These are phyloP conservation scores for Trichophaea hybrida DNA, from an alignment of 2,329 filamentous ascomycete species.

Conservation along the genomic window DNA sequence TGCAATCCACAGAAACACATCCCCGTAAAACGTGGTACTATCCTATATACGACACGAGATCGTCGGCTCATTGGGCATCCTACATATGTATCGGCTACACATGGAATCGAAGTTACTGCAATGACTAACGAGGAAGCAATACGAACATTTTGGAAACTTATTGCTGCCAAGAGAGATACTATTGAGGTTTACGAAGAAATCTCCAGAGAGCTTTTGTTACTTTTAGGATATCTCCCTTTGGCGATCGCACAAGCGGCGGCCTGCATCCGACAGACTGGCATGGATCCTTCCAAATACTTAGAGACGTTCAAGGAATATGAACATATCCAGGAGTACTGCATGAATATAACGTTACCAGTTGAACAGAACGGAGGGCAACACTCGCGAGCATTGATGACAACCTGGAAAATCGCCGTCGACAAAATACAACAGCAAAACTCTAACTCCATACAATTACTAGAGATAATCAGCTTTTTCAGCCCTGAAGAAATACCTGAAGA, in stretches of 20 bases:
- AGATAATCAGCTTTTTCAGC: slow-evolving; percentile 8
- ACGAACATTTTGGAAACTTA: not conserved
- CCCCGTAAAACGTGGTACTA: slow-evolving; percentile 5
- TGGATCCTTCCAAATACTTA: not conserved
- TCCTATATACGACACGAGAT: slow-evolving; percentile 11
- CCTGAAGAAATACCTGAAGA: slow-evolving; percentile 6
- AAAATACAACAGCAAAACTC: not conserved
- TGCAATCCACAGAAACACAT: not conserved
- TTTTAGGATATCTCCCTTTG: not conserved
- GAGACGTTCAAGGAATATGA: not conserved
- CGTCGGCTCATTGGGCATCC: not conserved
- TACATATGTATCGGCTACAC: not conserved
- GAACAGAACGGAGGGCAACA: not conserved
- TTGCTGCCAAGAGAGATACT: not conserved
- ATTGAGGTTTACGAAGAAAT: not conserved
- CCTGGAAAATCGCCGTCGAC: not conserved
- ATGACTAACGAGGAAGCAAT: not conserved
- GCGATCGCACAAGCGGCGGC: not conserved
- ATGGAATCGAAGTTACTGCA: not conserved
- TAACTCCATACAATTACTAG: not conserved
- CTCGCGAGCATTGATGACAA: not conserved
- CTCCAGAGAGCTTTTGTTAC: not conserved
- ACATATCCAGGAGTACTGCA: not conserved
- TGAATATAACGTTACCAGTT: not conserved
- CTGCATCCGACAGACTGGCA: not conserved